These are phyloP conservation scores for Fusarium penzigii DNA, from an alignment of 2,329 filamentous ascomycete genomes.

Conservation along the genomic window DNA sequence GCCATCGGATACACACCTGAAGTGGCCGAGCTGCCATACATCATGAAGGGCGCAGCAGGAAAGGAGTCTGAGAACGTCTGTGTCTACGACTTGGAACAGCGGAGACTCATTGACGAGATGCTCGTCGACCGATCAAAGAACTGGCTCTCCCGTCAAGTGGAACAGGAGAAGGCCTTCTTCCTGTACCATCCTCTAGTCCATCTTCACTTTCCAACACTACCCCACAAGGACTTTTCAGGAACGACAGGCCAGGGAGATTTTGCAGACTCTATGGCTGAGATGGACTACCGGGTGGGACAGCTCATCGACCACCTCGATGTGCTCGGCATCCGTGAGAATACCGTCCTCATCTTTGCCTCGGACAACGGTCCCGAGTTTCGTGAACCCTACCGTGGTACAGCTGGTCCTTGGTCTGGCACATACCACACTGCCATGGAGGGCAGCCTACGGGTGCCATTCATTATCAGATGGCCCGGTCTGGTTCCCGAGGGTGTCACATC, in stretches of 20 bases:
- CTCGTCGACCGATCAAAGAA: constrained; percentile 33
- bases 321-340: constrained; percentile 32
- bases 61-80: constrained; percentile 31
- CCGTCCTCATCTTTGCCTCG: constrained; percentile 37
- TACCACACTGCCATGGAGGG: constrained; percentile 41
- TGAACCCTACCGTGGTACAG: constrained; percentile 33
- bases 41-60: constrained; percentile 34
- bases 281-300: constrained; percentile 35
- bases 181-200: constrained; percentile 37
- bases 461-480: constrained; percentile 35
- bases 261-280: constrained; percentile 36
- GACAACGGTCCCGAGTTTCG: constrained; percentile 39
- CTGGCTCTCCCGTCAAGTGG: constrained; percentile 32
- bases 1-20: constrained; percentile 34
- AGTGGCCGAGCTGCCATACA: constrained; percentile 36
- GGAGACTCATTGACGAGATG: constrained; percentile 34
- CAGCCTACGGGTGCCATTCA: constrained; percentile 36
- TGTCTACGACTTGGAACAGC: constrained; percentile 34
- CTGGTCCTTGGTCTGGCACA: constrained; percentile 36
- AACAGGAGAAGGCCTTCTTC: constrained; percentile 29
- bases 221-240: constrained; percentile 31
- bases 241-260: constrained; percentile 34
- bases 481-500: constrained; percentile 28
- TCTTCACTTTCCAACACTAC: constrained; percentile 36
- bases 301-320: constrained; percentile 34